Evolutionary conservation across 305 asterid genomes (phyloP).

Genomic region (Stenogyne calaminthoides): DNA sequence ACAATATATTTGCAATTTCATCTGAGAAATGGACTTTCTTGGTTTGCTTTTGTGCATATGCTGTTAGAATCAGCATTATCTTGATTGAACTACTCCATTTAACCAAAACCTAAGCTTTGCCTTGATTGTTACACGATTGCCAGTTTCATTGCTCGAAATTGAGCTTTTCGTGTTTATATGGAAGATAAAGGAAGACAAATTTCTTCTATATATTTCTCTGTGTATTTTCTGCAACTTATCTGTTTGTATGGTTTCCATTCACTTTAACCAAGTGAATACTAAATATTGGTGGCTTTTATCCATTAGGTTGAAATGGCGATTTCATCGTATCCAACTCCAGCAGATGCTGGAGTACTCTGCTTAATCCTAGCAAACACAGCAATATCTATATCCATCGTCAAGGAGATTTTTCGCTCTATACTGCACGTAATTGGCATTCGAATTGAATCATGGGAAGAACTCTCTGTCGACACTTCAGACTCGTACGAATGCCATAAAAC

Average conservation of each 20-base stretch:
- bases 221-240: background rate
- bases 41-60: background rate
- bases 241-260: background rate
- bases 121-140: background rate
- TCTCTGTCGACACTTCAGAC: slow-evolving; percentile 53
- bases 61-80: slow-evolving; percentile 9
- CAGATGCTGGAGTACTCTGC: slow-evolving; percentile 87
- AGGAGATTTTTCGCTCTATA: slow-evolving; percentile 73
- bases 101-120: background rate
- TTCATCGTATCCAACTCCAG: slow-evolving; percentile 77
- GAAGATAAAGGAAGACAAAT: background rate
- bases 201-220: background rate
- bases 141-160: slow-evolving; percentile 3
- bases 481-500: slow-evolving; percentile 35
- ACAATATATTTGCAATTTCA: background rate
- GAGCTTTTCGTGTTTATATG: background rate
- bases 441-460: slow-evolving; percentile 70
- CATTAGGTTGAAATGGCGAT: slow-evolving; percentile 58
- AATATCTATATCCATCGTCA: slow-evolving; percentile 76
- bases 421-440: slow-evolving; percentile 75
- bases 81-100: background rate
- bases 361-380: slow-evolving; percentile 84
- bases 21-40: background rate
- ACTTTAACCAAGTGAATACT: too few species aligned
- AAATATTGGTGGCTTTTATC: background rate